These are phyloP conservation scores for Talaromyces atroroseus DNA, from an alignment of 2,329 filamentous ascomycete genomes.

Conservation along the genomic window DNA sequence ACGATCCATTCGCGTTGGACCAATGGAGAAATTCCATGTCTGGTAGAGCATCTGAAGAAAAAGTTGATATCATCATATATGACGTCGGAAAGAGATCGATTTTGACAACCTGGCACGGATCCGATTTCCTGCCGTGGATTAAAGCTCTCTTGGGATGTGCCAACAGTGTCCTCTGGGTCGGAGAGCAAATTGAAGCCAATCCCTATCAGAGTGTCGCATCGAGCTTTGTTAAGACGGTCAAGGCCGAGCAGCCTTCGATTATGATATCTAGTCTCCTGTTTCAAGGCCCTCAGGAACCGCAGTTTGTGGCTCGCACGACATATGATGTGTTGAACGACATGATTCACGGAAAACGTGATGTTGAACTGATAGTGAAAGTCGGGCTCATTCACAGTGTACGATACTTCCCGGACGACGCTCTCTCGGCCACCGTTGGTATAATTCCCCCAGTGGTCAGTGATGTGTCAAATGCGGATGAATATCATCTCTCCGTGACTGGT, in stretches of 20 bases:
- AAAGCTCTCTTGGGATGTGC: conserved; percentile 13
- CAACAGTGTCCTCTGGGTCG: conserved; percentile 19
- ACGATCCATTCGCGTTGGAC: not conserved
- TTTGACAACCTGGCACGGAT: conserved; percentile 16
- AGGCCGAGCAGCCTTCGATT: conserved; percentile 19
- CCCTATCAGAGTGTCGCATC: conserved; percentile 16
- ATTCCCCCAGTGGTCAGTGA: conserved; percentile 8
- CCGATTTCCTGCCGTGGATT: conserved; percentile 17
- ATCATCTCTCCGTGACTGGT: conserved; percentile 8
- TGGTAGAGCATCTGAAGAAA: not conserved
- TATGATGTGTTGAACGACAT: conserved; percentile 11
- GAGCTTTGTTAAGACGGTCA: conserved; percentile 17
- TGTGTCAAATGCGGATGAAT: not conserved
- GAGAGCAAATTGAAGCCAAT: conserved; percentile 4
- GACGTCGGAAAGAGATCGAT: conserved; percentile 16
- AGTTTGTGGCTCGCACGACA: conserved; percentile 8
- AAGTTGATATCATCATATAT: conserved; percentile 14
- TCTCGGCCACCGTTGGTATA: conserved; percentile 16
- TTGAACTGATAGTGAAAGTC: conserved; percentile 9
- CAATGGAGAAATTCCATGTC: not conserved
- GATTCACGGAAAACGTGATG: conserved; percentile 7
- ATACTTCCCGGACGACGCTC: conserved; percentile 18
- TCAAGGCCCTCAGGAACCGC: conserved; percentile 1
- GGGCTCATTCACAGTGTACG: conserved; percentile 13
- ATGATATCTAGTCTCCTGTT: conserved; percentile 15